phyloP scores from a whole-genome alignment of 1,139 yeast genomes.

The Waltiozyma sp. region DNA sequence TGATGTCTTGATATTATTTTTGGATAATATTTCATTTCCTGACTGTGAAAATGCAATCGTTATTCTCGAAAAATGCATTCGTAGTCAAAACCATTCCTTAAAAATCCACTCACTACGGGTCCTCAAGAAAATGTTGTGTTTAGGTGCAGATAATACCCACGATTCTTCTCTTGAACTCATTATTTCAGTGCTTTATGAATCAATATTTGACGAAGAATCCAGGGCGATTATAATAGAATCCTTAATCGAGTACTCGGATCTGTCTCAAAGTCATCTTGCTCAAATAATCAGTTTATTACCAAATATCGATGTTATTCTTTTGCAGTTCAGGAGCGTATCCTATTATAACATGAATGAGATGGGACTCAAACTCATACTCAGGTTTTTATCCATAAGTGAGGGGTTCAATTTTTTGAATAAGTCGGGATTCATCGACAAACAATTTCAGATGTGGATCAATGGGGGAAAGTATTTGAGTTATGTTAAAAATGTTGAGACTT shows the following conservation, averaged over 20 bases:
- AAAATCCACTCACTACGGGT: constrained; percentile 46
- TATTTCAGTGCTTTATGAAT: constrained; percentile 63
- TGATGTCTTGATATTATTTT: constrained; percentile 44
- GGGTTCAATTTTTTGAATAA: constrained; percentile 46
- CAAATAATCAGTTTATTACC: constrained; percentile 35
- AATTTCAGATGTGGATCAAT: constrained; percentile 46
- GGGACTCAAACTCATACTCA: constrained; percentile 38
- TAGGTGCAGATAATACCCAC: constrained; percentile 12
- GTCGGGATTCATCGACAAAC: constrained; percentile 41
- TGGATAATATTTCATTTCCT: constrained; percentile 51
- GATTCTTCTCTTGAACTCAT: constrained; percentile 30
- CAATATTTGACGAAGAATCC: constrained; percentile 35
- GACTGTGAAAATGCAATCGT: constrained; percentile 60
- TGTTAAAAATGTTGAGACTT: constrained; percentile 38
- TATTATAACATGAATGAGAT: constrained; percentile 14
- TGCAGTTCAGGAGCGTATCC: constrained; percentile 16
- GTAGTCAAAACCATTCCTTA: constrained; percentile 41
- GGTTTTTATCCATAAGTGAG: constrained; percentile 40
- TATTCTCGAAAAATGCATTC: constrained; percentile 53
- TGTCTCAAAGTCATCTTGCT: constrained; percentile 27
- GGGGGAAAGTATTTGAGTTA: constrained; percentile 41
- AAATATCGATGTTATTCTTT: constrained; percentile 22
- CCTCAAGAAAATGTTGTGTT: constrained; percentile 31
- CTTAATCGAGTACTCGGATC: constrained; percentile 36
- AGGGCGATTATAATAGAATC: constrained; percentile 45